Base-by-base conservation (phyloP, 768 basidiomycete species). In the Tylopilus vinaceipallidus region DNA sequence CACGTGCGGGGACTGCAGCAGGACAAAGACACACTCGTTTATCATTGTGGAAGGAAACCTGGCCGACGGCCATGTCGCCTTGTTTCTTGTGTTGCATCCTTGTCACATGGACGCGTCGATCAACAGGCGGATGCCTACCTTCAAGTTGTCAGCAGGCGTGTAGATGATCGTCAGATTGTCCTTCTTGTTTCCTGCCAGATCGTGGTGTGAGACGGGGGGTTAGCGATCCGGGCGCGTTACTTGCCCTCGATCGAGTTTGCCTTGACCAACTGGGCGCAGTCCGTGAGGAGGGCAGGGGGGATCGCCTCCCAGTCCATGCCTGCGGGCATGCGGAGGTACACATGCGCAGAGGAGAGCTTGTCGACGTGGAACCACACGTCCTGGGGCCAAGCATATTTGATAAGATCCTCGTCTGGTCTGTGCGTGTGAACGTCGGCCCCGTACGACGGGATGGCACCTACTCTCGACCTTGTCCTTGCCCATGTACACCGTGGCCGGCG, bases 311-410 rank as follows among this genome's bases (percentile, higher is more conserved):
- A 98, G 26, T 74, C 67, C 77, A 95, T 87, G n/a, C 71, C 74
- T 3, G 81, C 79, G 0, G 89, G 79, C 76, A 98, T 82, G 29
- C 95, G 86, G n/a, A 98, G 74, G 66, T 98, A 98, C 34, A 98
- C 95, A 67, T 98, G 93, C 1, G 95, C 94, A 3, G 94, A 97
- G 0, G 92, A 95, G 24, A 98, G 82, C 67, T 95, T 95, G 75
- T 98, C 97, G 53, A 99, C 97, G 68, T 98, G 97, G 57, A 98
- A 97, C 91, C 90, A 91, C 45, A 91, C 71, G 53, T 92, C 90
- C 67, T 87, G 82, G 8, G 88, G 86, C 86, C 86, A 88, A 7
- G 88, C 94, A 60, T 92, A 97, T 69, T 83, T 89, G 60, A 98
- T 92, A 42, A 98, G 72, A 42, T 97, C 94, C 67, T 98, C 95